phyloP scores from a whole-genome alignment of 148 eudicot genomes.

The Rhododendron mucronatum region DNA sequence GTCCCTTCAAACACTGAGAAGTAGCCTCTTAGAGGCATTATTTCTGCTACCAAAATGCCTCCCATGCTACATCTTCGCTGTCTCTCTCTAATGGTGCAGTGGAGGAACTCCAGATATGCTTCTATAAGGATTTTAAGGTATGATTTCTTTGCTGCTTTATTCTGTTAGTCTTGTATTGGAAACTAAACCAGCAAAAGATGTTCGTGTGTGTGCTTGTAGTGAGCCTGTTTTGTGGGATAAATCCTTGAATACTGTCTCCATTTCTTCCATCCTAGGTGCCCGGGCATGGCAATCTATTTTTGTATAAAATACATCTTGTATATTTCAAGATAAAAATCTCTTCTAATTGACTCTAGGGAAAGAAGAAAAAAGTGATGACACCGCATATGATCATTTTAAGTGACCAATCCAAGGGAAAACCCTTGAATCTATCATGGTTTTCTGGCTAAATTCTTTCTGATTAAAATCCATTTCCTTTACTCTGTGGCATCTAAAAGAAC shows the following conservation, averaged over 20 bases:
- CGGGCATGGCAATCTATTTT: not conserved
- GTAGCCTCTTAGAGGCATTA: conserved; percentile 81
- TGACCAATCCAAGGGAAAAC: not conserved
- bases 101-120: conserved; percentile 72
- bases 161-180: not conserved
- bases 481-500: too few species aligned
- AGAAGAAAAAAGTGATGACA: not conserved
- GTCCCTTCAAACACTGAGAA: conserved; percentile 84
- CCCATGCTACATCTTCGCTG: conserved; percentile 64
- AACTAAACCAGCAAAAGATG: not conserved
- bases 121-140: conserved; percentile 89
- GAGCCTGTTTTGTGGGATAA: not conserved
- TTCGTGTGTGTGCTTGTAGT: too few species aligned
- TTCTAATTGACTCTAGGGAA: not conserved
- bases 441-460: not conserved
- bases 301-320: not conserved
- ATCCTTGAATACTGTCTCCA: not conserved
- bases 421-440: not conserved
- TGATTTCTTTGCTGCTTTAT: conserved; percentile 9
- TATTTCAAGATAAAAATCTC: not conserved
- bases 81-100: conserved; percentile 62
- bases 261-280: not conserved
- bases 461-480: not conserved
- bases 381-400: not conserved
- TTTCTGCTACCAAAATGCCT: conserved; percentile 82